Base-by-base conservation (phyloP, 1,284 basidiomycete genomes). In the Bondarzewia mesenterica region DNA sequence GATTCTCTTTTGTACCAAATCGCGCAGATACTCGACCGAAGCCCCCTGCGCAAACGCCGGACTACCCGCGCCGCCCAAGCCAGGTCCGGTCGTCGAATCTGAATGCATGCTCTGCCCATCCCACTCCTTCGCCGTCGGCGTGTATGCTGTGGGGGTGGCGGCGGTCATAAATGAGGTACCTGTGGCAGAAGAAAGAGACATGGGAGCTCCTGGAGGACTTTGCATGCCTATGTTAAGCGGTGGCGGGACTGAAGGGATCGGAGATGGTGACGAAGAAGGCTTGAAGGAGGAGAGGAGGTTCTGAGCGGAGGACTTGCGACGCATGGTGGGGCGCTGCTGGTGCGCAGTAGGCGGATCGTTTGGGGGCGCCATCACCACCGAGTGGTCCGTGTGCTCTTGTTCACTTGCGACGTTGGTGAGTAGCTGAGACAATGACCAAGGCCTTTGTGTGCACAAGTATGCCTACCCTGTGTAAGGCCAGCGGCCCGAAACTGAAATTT, bases 301-400 rank as follows among this genome's bases (percentile, higher is more conserved):
- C 66, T 88, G 85, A 1, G 86, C 86, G 2, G 86, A 89, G 16
- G 85, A 87, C 67, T 90, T 90, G 55, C 88, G 78, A 54, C 87
- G 82, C 75, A 90, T 84, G 15, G 71, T 57, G 37, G 86, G 85
- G 51, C 83, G 76, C 54, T 45, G 44, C 16, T 40, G n/a, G 10
- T 16, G n/a, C 16, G 38, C 10, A 10, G 29, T 32, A n/a, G 29
- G 29, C 29, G 29, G 29, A n/a, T 32, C 29, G 6, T 10, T 32
- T n/a, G 29, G 29, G n/a, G 29, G 29, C 29, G 29, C 12, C 29
- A n/a, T n/a, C 29, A 32, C n/a, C 29, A 32, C n/a, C 29, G n/a
- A n/a, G n/a, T n/a, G n/a, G n/a, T n/a, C n/a, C n/a, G n/a, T n/a
- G n/a, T n/a, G n/a, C n/a, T n/a, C n/a, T n/a, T n/a, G n/a, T n/a